Evolutionary conservation across 768 basidiomycete genomes (phyloP).

Genomic region (Trametes maxima): DNA sequence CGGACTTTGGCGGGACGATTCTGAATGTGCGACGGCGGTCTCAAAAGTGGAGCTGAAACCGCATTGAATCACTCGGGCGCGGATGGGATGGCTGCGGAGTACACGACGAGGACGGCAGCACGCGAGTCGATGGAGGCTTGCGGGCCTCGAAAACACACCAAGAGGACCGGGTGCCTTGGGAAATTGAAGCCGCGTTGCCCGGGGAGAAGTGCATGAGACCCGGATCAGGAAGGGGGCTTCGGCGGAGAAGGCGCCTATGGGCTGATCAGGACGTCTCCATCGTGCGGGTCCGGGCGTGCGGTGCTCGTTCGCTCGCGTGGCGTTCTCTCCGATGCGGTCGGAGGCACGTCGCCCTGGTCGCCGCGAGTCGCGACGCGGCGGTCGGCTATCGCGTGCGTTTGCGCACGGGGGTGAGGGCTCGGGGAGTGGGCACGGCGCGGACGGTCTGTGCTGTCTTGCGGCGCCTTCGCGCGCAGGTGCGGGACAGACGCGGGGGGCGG

Average conservation of each 20-base stretch:
- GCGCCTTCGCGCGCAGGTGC: background rate
- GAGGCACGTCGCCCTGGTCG: background rate
- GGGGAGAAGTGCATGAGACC: conserved; percentile 16
- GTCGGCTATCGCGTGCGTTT: background rate
- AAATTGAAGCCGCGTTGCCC: conserved; percentile 19
- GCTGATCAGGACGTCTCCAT: conserved; percentile 3
- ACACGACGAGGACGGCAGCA: background rate
- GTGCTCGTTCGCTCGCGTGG: background rate
- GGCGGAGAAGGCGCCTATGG: conserved; percentile 3
- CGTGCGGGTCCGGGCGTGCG: conserved; percentile 2
- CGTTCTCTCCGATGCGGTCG: conserved; percentile 1
- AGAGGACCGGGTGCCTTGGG: background rate
- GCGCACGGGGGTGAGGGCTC: background rate
- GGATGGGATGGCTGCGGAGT: background rate
- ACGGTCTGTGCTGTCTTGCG: background rate
- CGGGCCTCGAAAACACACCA: background rate
- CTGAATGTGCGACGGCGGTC: background rate
- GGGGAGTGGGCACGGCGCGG: background rate
- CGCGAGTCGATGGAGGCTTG: background rate
- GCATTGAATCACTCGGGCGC: background rate
- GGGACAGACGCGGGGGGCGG: background rate
- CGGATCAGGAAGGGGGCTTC: conserved; percentile 12
- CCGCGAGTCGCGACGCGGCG: background rate
- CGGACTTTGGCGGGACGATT: background rate
- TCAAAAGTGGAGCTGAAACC: background rate